Evolutionary conservation across 768 basidiomycete genomes (phyloP), one percentile per base, ranked within the genome.

Genomic region (Amanita muscaria): DNA sequence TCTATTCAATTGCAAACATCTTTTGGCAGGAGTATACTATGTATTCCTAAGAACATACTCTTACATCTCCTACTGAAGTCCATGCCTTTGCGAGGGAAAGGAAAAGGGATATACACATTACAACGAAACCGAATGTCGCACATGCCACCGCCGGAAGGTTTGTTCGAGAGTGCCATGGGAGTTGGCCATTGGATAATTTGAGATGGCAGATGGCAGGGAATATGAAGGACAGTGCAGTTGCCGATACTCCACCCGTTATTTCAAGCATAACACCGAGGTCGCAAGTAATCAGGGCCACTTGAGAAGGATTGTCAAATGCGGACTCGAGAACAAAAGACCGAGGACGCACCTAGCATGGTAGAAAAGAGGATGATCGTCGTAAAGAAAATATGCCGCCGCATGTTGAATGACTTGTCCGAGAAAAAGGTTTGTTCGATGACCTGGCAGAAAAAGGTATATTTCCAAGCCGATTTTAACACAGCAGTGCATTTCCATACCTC

Each of bases 251-350:
- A n/a, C 96, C 96, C 0, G 92, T 93, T 34, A 99, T 86, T 67
- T 99, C 96, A 31, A 99, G 81, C 67, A 94, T 96, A 35, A 97
- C 84, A n/a, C 96, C 96, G 11, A 99, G 75, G 61, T 99, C 94
- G 59, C 92, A 96, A 1, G 94, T 97, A 46, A 92, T 72, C 44
- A 97, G 72, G 4, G 94, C 79, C 48, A 96, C 92, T 93, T n/a
- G n/a, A 35, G 21, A 11, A 42, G 42, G 40, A 41, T 41, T 54
- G 12, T 54, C 40, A 19, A 22, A 40, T 24, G 30, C 16, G 3
- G 10, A 34, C n/a, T 7, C 8, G 12, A 18, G 21, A 16, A 16
- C 36, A 21, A 12, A n/a, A 19, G 15, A 48, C 25, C 5, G 16
- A 12, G 47, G 29, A 79, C n/a, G 51, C 59, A 93, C 92, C 74